Conservation (phyloP, 2,329 filamentous ascomycete genomes). For the Amesomyces nigricolor region DNA sequence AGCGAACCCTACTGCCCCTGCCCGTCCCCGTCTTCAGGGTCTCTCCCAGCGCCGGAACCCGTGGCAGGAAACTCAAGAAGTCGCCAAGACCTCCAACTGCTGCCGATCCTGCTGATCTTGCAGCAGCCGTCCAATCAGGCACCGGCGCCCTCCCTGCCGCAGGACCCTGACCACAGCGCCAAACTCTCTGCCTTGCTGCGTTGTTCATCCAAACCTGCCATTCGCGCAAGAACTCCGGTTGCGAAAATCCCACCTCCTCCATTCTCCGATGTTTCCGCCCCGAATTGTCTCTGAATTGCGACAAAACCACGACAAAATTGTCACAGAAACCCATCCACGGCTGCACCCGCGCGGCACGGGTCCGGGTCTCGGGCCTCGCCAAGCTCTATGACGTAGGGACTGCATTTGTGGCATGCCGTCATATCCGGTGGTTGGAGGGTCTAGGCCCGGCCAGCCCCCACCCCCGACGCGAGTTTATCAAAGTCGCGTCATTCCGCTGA, state of each 20-base stretch:
- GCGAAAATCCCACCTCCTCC: neutral
- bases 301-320: neutral
- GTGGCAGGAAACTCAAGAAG: neutral
- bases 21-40: neutral
- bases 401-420: conserved; percentile 20
- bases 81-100: conserved; percentile 14
- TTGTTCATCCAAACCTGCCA: neutral
- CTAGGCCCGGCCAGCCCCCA: conserved; percentile 12
- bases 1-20: neutral
- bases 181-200: neutral
- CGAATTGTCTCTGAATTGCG: neutral
- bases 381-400: conserved; percentile 18
- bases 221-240: neutral
- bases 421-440: conserved; percentile 20
- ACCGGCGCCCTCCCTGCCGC: conserved; percentile 5
- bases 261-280: neutral
- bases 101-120: conserved; percentile 20
- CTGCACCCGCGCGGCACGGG: neutral
- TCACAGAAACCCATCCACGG: neutral
- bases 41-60: neutral
- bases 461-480: conserved; percentile 5
- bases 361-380: neutral
- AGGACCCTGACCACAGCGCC: conserved; percentile 15
- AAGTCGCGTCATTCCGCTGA: conserved; percentile 14
- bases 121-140: conserved; percentile 6